These are phyloP conservation scores for Populus hybrid DNA, from an alignment of 441 rosid species.

Conservation along the genomic window DNA sequence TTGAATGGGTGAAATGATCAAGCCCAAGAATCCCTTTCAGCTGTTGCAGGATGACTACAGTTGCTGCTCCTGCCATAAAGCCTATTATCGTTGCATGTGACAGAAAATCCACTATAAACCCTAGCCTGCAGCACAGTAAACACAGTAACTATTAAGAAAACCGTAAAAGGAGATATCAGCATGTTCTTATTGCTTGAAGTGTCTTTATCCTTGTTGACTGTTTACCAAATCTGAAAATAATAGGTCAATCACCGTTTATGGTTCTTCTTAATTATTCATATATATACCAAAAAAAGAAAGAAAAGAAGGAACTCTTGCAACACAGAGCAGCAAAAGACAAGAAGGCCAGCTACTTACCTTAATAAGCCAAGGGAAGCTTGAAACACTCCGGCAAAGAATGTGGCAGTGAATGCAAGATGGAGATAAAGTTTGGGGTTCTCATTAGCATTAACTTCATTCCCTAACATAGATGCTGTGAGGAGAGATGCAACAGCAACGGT, in stretches of 20 bases:
- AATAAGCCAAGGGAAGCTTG: constrained; percentile 82
- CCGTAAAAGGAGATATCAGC: background rate
- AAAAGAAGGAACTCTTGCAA: background rate
- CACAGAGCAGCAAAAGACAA: background rate
- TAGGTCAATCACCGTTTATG: background rate
- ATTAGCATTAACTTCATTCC: constrained; percentile 58
- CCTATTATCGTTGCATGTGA: constrained; percentile 98
- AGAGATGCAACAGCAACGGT: constrained; percentile 89
- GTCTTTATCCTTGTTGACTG: background rate
- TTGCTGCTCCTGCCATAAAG: constrained; percentile 97
- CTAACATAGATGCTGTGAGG: constrained; percentile 69
- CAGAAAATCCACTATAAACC: constrained; percentile 88
- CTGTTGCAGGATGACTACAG: constrained; percentile 88
- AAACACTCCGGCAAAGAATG: constrained; percentile 80
- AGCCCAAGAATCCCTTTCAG: constrained; percentile 88
- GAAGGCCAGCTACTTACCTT: constrained; percentile 39
- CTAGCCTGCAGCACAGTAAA: constrained; percentile 60
- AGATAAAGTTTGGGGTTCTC: constrained; percentile 77
- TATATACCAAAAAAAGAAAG: background rate
- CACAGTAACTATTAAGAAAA: background rate
- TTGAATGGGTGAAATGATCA: constrained; percentile 67
- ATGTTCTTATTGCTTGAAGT: background rate
- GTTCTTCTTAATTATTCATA: background rate
- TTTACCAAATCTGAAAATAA: background rate
- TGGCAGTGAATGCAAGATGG: constrained; percentile 91